Percentiles rank a stretch among this genome's conserved stretches.
Evolutionary conservation across 202 grass and related monocot species (phyloP).

Genomic region (Musa balbisiana): DNA sequence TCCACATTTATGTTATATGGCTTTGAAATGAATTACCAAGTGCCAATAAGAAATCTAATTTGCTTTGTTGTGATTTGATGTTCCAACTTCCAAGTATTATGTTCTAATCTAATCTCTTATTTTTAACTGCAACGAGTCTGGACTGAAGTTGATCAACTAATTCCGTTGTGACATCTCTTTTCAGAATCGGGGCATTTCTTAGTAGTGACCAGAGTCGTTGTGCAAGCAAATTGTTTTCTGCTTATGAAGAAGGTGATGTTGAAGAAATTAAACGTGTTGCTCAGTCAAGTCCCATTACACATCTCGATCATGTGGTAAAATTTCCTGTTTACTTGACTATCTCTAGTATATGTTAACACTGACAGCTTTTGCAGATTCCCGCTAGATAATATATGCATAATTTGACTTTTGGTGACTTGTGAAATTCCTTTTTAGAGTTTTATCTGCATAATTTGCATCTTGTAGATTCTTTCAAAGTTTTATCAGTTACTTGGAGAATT

Average conservation of each 20-base stretch:
- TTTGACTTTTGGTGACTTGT: not conserved
- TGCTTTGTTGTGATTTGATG: not conserved
- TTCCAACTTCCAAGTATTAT: too few species aligned
- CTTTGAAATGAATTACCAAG: not conserved
- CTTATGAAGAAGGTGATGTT: constrained; percentile 75
- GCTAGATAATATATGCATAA: not conserved
- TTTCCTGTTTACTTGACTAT: not conserved
- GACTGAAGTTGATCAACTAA: not conserved
- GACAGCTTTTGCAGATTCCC: not conserved
- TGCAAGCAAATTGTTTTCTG: constrained; percentile 65
- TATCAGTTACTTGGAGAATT: too few species aligned
- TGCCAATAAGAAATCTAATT: not conserved
- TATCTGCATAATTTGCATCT: too few species aligned
- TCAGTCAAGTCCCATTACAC: constrained; percentile 62
- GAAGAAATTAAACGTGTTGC: constrained; percentile 78
- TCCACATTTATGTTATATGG: not conserved
- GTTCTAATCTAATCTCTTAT: not conserved
- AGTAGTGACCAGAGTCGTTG: constrained; percentile 79
- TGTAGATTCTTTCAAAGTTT: too few species aligned
- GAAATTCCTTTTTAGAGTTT: too few species aligned
- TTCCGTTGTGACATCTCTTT: constrained; percentile 21
- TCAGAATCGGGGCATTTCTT: constrained; percentile 78
- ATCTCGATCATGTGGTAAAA: constrained; percentile 88
- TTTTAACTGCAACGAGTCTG: not conserved
- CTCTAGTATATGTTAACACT: not conserved